These are phyloP conservation scores for Pleurotus djamor DNA, from an alignment of 768 basidiomycete species.

Conservation along the genomic window DNA sequence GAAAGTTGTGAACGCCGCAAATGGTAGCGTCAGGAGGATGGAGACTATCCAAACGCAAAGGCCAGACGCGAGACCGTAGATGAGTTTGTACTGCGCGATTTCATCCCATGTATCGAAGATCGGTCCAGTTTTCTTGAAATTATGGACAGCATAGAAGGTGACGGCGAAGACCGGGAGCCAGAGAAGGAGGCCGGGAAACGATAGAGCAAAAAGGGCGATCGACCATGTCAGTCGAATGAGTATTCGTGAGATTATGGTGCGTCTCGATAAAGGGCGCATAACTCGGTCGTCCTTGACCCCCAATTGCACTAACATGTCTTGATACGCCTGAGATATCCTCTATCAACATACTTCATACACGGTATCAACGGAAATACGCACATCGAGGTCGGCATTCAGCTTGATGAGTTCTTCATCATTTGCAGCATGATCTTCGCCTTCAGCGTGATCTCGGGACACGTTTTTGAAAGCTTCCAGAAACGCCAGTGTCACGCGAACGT, in stretches of 20 bases:
- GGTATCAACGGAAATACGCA: slow-evolving; percentile 19
- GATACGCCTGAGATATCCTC: slow-evolving; percentile 53
- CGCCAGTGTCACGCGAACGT: slow-evolving; percentile 70
- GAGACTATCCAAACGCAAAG: slow-evolving; percentile 60
- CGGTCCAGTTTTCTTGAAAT: slow-evolving; percentile 80
- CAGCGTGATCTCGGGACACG: slow-evolving; percentile 21
- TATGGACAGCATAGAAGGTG: slow-evolving; percentile 67
- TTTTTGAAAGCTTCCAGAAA: slow-evolving; percentile 78
- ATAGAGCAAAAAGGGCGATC: slow-evolving; percentile 57
- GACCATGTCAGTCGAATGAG: slow-evolving; percentile 65
- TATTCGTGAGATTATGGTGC: slow-evolving; percentile 61
- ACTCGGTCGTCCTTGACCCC: slow-evolving; percentile 88
- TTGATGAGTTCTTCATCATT: slow-evolving; percentile 23
- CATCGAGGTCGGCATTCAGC: slow-evolving; percentile 60
- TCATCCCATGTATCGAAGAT: slow-evolving; percentile 88
- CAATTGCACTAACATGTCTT: slow-evolving; percentile 63
- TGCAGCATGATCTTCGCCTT: slow-evolving; percentile 5
- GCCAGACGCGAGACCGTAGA: slow-evolving; percentile 78
- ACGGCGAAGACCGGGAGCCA: slow-evolving; percentile 80
- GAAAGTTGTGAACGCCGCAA: slow-evolving; percentile 54
- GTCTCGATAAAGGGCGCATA: slow-evolving; percentile 56
- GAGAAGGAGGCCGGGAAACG: slow-evolving; percentile 73
- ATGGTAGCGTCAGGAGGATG: slow-evolving; percentile 58
- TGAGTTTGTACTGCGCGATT: slow-evolving; percentile 86
- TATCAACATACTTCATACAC: background rate